Percentiles rank a stretch among this genome's conserved stretches.
Evolutionary conservation across 768 basidiomycete genomes (phyloP).

Genomic region (Neoboletus brunneissimus): DNA sequence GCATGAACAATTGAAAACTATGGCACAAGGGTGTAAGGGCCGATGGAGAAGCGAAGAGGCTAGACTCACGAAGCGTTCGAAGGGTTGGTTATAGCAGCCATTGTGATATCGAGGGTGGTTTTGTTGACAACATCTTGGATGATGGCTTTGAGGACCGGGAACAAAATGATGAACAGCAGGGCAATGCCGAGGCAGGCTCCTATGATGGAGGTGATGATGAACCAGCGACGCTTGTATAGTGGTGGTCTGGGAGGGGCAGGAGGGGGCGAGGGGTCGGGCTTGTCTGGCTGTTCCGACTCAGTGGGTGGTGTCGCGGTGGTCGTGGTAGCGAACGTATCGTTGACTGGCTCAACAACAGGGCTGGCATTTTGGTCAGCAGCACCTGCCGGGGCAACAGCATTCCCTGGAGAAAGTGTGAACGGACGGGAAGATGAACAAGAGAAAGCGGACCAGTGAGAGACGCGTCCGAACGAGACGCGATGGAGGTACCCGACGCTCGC

Average conservation of each 20-base stretch:
- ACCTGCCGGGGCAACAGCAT: slow-evolving; percentile 9
- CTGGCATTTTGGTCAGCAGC: background rate
- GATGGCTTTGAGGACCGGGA: slow-evolving; percentile 66
- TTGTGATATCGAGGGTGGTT: slow-evolving; percentile 50
- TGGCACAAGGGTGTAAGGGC: slow-evolving; percentile 3
- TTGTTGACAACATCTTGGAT: slow-evolving; percentile 61
- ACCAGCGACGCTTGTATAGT: slow-evolving; percentile 61
- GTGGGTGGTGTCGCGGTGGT: background rate
- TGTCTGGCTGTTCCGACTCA: background rate
- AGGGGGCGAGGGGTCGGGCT: slow-evolving; percentile 1
- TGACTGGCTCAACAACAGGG: slow-evolving; percentile 14
- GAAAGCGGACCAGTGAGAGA: slow-evolving; percentile 13
- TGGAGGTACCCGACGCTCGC: no score
- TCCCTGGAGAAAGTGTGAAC: slow-evolving; percentile 5
- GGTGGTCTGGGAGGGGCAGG: slow-evolving; percentile 30
- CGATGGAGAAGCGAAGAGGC: background rate
- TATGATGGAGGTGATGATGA: slow-evolving; percentile 57
- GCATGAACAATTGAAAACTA: slow-evolving; percentile 52
- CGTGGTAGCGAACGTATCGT: slow-evolving; percentile 2
- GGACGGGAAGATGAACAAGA: background rate
- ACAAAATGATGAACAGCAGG: slow-evolving; percentile 63
- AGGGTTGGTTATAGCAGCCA: slow-evolving; percentile 50
- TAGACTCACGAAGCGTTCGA: slow-evolving; percentile 53
- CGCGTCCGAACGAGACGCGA: slow-evolving; percentile 11
- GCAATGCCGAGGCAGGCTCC: slow-evolving; percentile 53